Evolutionary conservation across 1,139 yeast genomes (phyloP).

Genomic region (Lizanozyma gosingica): DNA sequence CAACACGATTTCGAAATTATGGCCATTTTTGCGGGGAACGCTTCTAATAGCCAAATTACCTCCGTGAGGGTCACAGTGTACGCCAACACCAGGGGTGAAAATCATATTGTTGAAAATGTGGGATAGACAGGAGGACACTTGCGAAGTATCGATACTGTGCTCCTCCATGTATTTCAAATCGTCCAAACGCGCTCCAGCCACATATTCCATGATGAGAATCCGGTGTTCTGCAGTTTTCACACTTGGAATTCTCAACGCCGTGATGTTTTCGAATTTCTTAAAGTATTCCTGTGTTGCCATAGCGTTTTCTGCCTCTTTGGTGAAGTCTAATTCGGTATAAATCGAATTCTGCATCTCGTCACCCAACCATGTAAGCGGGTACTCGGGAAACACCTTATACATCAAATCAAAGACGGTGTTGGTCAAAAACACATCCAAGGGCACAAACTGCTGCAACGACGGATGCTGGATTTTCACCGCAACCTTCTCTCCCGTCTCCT

Average conservation of each 20-base stretch:
- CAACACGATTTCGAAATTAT: constrained; percentile 82
- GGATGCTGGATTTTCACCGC: constrained; percentile 98
- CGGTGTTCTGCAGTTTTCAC: constrained; percentile 61
- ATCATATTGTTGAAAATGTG: constrained; percentile 94
- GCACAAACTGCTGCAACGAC: constrained; percentile 75
- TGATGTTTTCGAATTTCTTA: constrained; percentile 39
- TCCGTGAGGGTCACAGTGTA: constrained; percentile 98
- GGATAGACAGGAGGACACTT: constrained; percentile 77
- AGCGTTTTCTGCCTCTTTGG: constrained; percentile 81
- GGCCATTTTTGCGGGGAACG: constrained; percentile 21
- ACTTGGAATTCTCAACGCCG: constrained; percentile 76
- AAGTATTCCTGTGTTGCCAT: constrained; percentile 60
- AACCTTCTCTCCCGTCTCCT: constrained; percentile 56
- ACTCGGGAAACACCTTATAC: constrained; percentile 81
- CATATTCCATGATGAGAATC: constrained; percentile 80
- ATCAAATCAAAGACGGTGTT: constrained; percentile 66
- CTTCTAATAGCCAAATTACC: constrained; percentile 84
- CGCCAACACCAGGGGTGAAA: constrained; percentile 81
- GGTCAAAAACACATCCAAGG: constrained; percentile 77
- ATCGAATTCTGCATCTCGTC: constrained; percentile 85
- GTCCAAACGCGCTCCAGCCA: constrained; percentile 78
- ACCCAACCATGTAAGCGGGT: constrained; percentile 87
- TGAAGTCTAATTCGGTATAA: constrained; percentile 80
- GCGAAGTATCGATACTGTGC: constrained; percentile 60
- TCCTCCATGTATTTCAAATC: constrained; percentile 55